Evolutionary conservation across 2,329 filamentous ascomycete genomes (phyloP).

Genomic region (Botrytis squamosa): DNA sequence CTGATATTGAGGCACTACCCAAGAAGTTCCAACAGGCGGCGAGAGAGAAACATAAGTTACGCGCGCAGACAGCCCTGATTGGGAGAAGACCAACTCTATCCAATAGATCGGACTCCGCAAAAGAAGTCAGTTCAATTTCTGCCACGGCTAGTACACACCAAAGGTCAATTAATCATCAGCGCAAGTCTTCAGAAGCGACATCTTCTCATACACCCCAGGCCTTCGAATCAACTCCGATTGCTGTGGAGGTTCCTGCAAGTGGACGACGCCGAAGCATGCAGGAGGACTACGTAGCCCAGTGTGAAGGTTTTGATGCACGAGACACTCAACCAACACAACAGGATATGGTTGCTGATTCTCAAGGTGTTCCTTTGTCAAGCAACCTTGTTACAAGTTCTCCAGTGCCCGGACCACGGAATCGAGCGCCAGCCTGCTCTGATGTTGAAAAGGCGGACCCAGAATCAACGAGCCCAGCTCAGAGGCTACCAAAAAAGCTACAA

Average conservation of each 20-base stretch:
- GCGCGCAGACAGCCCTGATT: neutral
- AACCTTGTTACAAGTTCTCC: constrained; percentile 12
- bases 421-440: too few relatives aligned
- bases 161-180: neutral
- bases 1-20: constrained; percentile 29
- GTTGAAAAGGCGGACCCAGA: neutral
- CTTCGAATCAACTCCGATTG: neutral
- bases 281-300: constrained; percentile 36
- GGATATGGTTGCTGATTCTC: constrained; percentile 36
- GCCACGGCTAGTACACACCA: neutral
- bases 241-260: constrained; percentile 34
- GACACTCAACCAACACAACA: constrained; percentile 31
- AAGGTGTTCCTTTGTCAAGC: constrained; percentile 22
- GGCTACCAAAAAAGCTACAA: neutral
- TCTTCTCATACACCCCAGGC: neutral
- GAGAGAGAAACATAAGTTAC: neutral
- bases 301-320: constrained; percentile 30
- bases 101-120: neutral
- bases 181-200: neutral
- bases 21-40: neutral
- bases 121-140: neutral
- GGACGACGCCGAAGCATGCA: constrained; percentile 29
- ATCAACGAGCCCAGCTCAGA: constrained; percentile 3
- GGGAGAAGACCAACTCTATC: neutral
- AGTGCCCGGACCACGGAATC: neutral